Evolutionary conservation across 2,329 filamentous ascomycete genomes (phyloP).

Genomic region (Phaeoacremonium minimum): DNA sequence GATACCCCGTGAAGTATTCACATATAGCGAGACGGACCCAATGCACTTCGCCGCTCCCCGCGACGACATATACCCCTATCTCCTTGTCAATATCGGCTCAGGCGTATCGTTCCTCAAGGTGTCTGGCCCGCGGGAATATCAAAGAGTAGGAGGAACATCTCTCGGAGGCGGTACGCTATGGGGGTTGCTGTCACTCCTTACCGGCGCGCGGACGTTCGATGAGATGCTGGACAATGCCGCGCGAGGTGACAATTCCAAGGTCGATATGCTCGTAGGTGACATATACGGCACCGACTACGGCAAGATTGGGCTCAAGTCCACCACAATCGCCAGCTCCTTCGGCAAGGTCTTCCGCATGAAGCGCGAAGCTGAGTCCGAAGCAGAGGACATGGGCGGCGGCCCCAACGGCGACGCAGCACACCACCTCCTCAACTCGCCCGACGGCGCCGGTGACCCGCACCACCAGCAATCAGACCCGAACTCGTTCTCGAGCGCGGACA

Average conservation of each 20-base stretch:
- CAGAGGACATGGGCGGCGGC: constrained; percentile 65
- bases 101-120: constrained; percentile 98
- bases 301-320: constrained; percentile 94
- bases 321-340: constrained; percentile 92
- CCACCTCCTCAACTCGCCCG: constrained; percentile 6
- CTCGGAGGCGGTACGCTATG: constrained; percentile 96
- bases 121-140: constrained; percentile 77
- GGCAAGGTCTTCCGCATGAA: constrained; percentile 96
- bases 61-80: constrained; percentile 87
- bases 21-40: constrained; percentile 84
- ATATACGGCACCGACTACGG: constrained; percentile 96
- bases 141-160: constrained; percentile 91
- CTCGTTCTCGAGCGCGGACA: constrained; percentile 72
- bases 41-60: constrained; percentile 82
- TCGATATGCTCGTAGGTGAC: constrained; percentile 96
- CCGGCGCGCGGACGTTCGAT: constrained; percentile 92
- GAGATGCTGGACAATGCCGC: constrained; percentile 95
- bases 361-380: constrained; percentile 71
- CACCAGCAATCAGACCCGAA: constrained; percentile 14
- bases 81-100: constrained; percentile 96
- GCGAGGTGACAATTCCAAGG: constrained; percentile 82
- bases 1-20: constrained; percentile 95
- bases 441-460: constrained; percentile 2
- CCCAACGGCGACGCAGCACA: constrained; percentile 43
- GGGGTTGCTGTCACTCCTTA: constrained; percentile 87